These are phyloP conservation scores for Collybia nuda DNA, from an alignment of 768 basidiomycete genomes.

Conservation along the genomic window DNA sequence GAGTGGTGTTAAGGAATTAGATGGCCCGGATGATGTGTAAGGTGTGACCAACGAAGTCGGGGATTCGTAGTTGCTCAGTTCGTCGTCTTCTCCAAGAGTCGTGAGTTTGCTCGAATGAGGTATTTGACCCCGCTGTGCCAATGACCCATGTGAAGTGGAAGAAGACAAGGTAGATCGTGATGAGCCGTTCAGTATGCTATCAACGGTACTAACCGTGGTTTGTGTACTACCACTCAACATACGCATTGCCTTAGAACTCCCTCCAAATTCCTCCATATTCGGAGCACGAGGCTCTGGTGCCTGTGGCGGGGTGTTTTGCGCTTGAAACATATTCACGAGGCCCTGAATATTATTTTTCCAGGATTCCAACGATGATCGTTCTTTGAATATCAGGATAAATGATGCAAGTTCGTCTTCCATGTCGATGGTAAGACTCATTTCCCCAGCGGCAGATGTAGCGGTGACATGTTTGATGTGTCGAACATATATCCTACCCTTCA, in stretches of 20 bases:
- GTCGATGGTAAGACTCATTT: conserved; percentile 93
- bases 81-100: conserved; percentile 73
- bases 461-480: conserved; percentile 90
- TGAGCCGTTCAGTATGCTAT: conserved; percentile 67
- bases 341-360: conserved; percentile 85
- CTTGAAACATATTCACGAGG: conserved; percentile 72
- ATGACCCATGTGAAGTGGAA: conserved; percentile 68
- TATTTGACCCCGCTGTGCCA: conserved; percentile 34
- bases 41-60: conserved; percentile 65
- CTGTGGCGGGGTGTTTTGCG: conserved; percentile 37
- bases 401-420: conserved; percentile 98
- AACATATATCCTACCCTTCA: conserved; percentile 95
- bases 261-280: conserved; percentile 77
- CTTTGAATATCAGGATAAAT: conserved; percentile 95
- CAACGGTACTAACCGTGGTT: conserved; percentile 63
- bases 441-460: conserved; percentile 73
- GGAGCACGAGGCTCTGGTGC: conserved; percentile 40
- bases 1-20: conserved; percentile 78
- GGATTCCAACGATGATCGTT: conserved; percentile 82
- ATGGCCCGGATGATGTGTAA: conserved; percentile 70
- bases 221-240: conserved; percentile 78
- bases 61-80: conserved; percentile 56
- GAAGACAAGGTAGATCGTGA: conserved; percentile 73
- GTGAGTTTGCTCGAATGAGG: conserved; percentile 49
- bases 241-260: conserved; percentile 71